Percentiles rank a stretch among this genome's conserved stretches.
These are phyloP conservation scores for Fusarium armeniacum DNA, from an alignment of 2,329 filamentous ascomycete genomes.

Conservation along the genomic window DNA sequence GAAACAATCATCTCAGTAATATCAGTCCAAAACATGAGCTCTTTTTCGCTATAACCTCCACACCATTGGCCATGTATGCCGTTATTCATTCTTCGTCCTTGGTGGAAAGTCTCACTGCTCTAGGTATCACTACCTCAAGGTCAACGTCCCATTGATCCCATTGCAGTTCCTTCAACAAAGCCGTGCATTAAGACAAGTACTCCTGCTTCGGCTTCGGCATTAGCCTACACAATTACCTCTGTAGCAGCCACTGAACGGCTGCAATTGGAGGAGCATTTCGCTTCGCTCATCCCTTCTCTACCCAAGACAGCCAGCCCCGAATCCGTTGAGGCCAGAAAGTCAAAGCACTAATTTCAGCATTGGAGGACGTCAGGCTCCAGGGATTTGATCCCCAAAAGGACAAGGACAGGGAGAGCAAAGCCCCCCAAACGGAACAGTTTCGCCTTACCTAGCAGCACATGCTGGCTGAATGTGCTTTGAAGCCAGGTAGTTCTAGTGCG, in stretches of 20 bases:
- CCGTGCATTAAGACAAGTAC: neutral
- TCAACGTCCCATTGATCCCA: neutral
- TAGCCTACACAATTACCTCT: neutral
- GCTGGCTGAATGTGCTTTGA: neutral
- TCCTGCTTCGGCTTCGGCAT: neutral
- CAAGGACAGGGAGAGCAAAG: slow-evolving; percentile 6
- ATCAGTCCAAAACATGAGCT: neutral
- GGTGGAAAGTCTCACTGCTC: slow-evolving; percentile 1
- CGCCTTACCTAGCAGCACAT: neutral
- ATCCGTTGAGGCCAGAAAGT: slow-evolving; percentile 1
- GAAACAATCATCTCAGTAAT: neutral
- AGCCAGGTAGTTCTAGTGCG: neutral
- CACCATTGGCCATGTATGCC: neutral
- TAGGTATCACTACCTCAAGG: neutral
- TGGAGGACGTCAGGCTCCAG: slow-evolving; percentile 1
- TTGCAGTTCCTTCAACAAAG: neutral
- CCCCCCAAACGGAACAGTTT: slow-evolving; percentile 14
- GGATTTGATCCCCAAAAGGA: slow-evolving; percentile 5
- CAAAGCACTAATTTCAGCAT: slow-evolving; percentile 15
- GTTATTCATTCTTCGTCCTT: neutral
- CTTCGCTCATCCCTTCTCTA: neutral
- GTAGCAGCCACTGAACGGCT: neutral
- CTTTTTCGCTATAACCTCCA: neutral
- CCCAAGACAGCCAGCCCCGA: neutral
- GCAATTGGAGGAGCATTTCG: slow-evolving; percentile 2